These are phyloP conservation scores for Immersiella caudata DNA, from an alignment of 495 filamentous ascomycete genomes.

Conservation along the genomic window DNA sequence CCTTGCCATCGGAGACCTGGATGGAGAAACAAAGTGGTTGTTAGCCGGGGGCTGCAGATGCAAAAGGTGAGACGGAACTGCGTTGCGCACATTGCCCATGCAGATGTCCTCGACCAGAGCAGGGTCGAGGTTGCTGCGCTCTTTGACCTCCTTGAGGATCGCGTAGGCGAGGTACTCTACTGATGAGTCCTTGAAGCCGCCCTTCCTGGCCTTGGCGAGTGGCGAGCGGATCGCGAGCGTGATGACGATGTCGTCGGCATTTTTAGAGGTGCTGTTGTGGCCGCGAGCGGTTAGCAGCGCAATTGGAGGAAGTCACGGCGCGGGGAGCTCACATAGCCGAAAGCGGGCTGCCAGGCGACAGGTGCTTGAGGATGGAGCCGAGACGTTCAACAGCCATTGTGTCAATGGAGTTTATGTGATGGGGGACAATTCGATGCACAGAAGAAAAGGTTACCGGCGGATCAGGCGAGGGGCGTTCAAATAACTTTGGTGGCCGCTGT, in stretches of 20 bases:
- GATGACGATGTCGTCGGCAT: slow-evolving; percentile 95
- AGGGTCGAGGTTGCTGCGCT: slow-evolving; percentile 78
- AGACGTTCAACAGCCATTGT: slow-evolving; percentile 87
- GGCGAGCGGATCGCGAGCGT: slow-evolving; percentile 80
- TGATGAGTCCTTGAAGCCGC: slow-evolving; percentile 93
- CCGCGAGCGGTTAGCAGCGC: background rate
- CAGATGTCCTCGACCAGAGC: slow-evolving; percentile 87
- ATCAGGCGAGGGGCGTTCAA: background rate
- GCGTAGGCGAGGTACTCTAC: slow-evolving; percentile 83
- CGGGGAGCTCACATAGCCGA: slow-evolving; percentile 68
- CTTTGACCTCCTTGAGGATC: slow-evolving; percentile 72
- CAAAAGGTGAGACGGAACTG: background rate
- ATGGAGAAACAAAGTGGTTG: slow-evolving; percentile 55
- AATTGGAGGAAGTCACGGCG: background rate
- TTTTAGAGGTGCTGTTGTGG: slow-evolving; percentile 76
- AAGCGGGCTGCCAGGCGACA: slow-evolving; percentile 71
- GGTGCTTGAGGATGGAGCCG: slow-evolving; percentile 82
- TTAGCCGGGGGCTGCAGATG: background rate
- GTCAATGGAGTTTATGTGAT: slow-evolving; percentile 14
- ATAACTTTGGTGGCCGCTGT: background rate
- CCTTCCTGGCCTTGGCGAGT: slow-evolving; percentile 75
- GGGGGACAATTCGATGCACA: background rate
- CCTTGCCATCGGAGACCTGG: slow-evolving; percentile 67
- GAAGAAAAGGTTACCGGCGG: background rate
- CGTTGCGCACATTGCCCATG: slow-evolving; percentile 74